Base-by-base conservation (phyloP, 257 asterid genomes). In the Solanum appendiculatum region DNA sequence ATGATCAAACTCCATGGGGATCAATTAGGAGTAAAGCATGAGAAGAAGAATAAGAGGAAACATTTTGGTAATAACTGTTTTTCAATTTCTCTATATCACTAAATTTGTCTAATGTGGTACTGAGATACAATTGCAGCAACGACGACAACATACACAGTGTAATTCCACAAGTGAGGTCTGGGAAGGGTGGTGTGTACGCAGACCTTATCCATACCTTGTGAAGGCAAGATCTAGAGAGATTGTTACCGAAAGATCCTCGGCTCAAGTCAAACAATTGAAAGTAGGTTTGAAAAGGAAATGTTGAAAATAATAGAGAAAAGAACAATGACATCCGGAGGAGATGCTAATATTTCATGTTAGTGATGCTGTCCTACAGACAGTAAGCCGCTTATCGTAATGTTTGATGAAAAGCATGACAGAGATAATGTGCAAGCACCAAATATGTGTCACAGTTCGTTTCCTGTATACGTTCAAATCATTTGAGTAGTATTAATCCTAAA, bases 1-100 rank as follows among this genome's bases (percentile, higher is more conserved):
- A 33, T 88, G 42, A 29, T 60, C 42, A 48, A 60, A 25, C 60
- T 91, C 90, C 93, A 89, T 89, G n/a, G 20, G 37, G 46, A 86
- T 44, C 16, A 48, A 75, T 63, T 63, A 63, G 63, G 4, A 36
- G 18, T 54, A 54, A 5, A n/a, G 23, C 42, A 36, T 5, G 5
- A 66, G 46, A 73, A 40, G 64, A 64, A 48, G 66, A 77, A 31
- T 15, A 72, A 25, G 56, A 25, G 63, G 60, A 40, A 44, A 60
- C 68, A 21, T 58, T 58, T 12, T 48, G 88, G 48, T 86, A 48
- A 36, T 63, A 33, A 42, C 21, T 13, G 75, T 25, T 44, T 84
- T 44, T 64, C 64, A 27, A 18, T 44, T 34, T 85, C 12, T 40
- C 36, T 25, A 6, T 23, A 58, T 58, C 66, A 58, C 69, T 60